Evolutionary conservation across 2,329 filamentous ascomycete genomes (phyloP), one percentile per base, ranked within the genome.

Genomic region (Colletotrichum tropicale): DNA sequence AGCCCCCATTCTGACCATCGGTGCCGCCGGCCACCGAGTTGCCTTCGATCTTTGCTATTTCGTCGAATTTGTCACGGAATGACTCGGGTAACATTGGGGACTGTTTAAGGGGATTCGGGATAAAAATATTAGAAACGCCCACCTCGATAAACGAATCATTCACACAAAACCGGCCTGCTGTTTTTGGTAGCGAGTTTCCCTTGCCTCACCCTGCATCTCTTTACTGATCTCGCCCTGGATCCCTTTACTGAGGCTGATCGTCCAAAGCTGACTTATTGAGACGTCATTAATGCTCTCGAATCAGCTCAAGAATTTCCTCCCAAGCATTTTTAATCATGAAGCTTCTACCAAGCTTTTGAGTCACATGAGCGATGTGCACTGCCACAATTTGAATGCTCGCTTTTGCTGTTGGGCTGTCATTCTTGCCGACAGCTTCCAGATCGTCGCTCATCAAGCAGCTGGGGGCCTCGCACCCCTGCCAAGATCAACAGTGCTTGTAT

Each of bases 61-160:
- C 48, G 70, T 68, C 55, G 71, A 56, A 72, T 72, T 72, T 61
- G 70, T 68, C 55, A 75, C 26, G 30, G 30, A 71, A 52, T 71
- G 67, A 71, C 68, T 75, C 55, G 69, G 24, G 52, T 34, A 52
- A 43, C 21, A 52, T 15, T 56, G 66, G 36, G 34, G 24, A 10
- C 16, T 43, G 32, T 52, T 64, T 70, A 52, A 62, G 67, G 55
- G 55, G 30, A 34, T 28, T 30, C 58, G 28, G 38, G 62, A 30
- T 28, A 61, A 58, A 58, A 55, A 52, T 48, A 61, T 68, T 34
- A 34, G 8, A 62, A 72, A 67, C 62, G 32, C n/a, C 6, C n/a
- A 28, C 21, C 61, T 62, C 24, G 38, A 58, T 18, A 55, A 67
- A 43, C 43, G 38, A 43, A 72, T 56, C 62, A 58, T n/a, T 52